A percentile compares a stretch with the other conserved stretches of the same genome.
Evolutionary conservation across 2,329 filamentous ascomycete species (phyloP).

Genomic region (Keithomyces neogunnii): DNA sequence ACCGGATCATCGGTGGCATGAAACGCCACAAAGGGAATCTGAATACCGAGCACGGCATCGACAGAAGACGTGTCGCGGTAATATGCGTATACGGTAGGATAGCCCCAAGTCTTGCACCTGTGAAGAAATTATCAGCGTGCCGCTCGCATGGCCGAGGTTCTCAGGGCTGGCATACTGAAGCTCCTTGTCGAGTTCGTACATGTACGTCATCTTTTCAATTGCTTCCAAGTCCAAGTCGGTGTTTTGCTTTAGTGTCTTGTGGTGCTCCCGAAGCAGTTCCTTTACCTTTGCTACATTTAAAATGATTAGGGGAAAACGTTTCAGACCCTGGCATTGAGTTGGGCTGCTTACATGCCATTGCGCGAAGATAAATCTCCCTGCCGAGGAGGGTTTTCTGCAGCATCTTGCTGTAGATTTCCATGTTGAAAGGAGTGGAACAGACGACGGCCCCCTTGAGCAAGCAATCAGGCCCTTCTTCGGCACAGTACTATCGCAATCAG

Average conservation of each 20-base stretch:
- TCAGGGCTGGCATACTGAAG: conserved; percentile 32
- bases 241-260: conserved; percentile 60
- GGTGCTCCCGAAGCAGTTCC: conserved; percentile 59
- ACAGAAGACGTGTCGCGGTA: conserved; percentile 85
- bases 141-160: not conserved
- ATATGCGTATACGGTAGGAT: conserved; percentile 86
- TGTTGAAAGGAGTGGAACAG: conserved; percentile 72
- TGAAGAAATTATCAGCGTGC: not conserved
- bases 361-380: conserved; percentile 59
- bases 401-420: conserved; percentile 58
- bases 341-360: conserved; percentile 47
- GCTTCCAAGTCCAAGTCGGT: conserved; percentile 63
- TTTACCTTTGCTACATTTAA: conserved; percentile 57
- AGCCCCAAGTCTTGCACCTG: conserved; percentile 76
- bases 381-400: conserved; percentile 59
- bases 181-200: conserved; percentile 83
- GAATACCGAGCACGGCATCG: conserved; percentile 69
- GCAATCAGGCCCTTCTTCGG: conserved; percentile 73
- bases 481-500: conserved; percentile 54
- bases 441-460: conserved; percentile 59
- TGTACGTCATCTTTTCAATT: conserved; percentile 62
- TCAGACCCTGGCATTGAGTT: too few relatives aligned
- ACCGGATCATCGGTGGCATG: conserved; percentile 88
- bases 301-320: too few relatives aligned
- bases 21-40: conserved; percentile 76